Evolutionary conservation across 2,329 filamentous ascomycete species (phyloP), one percentile per base, ranked within the genome.

Genomic region (Aureobasidium sp.): DNA sequence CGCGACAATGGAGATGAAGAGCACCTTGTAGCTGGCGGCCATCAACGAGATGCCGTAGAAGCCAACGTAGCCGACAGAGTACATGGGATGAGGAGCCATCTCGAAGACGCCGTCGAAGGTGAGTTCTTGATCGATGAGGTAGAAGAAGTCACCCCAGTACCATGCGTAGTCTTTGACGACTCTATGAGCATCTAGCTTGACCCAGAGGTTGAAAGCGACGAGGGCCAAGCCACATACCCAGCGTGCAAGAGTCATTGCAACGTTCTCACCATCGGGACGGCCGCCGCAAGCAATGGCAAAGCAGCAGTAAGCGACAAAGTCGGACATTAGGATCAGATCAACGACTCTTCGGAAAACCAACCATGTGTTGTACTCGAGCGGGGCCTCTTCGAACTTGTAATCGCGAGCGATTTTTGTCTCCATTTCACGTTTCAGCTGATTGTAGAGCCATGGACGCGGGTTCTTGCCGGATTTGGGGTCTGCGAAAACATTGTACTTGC

Each of bases 131-230:
- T 99, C 94, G 74, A 99, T 90, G 71, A 99, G 87, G 77, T 91
- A 99, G 81, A 97, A 99, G 78, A 97, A 97, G 76, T 99, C 94
- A 65, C 94, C 94, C 94, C 94, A 99, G 77, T 97, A 99, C 94
- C 94, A 99, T 31, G 94, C 94, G 78, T 92, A 99, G 76, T 99
- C 94, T 76, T 97, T 97, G 72, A 99, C 94, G 55, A 99, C 94
- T 64, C 94, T 85, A 75, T 99, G 94, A 22, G 94, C 94, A 76
- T 99, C 94, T 65, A 99, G 82, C 78, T 99, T 99, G 66, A 99
- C 94, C 92, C 94, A 97, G 25, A 97, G 82, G 74, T 97, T 99
- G 83, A 99, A 97, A 63, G 89, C 82, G 65, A 99, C 87, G 29
- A 97, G 82, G 44, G 83, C 76, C 67, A 93, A 83, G 57, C 94